Percentiles rank a stretch among this genome's conserved stretches.
Evolutionary conservation across 1,284 basidiomycete species (phyloP).

Genomic region (Ceratobasidium sp.): DNA sequence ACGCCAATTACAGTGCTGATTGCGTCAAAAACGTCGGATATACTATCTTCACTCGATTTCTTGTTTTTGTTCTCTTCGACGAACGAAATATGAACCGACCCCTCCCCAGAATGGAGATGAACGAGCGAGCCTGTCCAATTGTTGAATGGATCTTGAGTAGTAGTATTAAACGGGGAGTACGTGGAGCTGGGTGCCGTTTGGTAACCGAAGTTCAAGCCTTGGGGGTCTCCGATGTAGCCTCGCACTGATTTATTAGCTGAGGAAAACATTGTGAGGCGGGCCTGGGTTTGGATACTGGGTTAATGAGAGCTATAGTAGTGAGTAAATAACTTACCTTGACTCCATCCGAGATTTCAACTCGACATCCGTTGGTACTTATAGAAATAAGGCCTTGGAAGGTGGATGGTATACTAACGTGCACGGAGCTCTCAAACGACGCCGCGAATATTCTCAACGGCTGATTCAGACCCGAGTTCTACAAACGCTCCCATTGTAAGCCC

Average conservation of each 20-base stretch:
- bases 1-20: not conserved
- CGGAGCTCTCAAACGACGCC: slow-evolving; percentile 19
- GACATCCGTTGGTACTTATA: not conserved
- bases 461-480: not conserved
- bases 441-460: slow-evolving; percentile 27
- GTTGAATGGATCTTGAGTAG: not conserved
- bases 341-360: slow-evolving; percentile 7
- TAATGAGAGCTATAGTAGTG: not conserved
- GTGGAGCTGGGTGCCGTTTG: not conserved
- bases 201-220: slow-evolving; percentile 17
- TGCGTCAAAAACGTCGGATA: not conserved
- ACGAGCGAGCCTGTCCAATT: slow-evolving; percentile 17
- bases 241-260: not conserved
- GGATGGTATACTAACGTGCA: slow-evolving; percentile 5
- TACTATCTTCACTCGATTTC: not conserved
- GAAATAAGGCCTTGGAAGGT: slow-evolving; percentile 18
- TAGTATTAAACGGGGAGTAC: not conserved
- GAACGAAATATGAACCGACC: slow-evolving; percentile 5
- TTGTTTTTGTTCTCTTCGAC: slow-evolving; percentile 13
- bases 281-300: not conserved
- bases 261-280: slow-evolving; percentile 10
- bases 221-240: slow-evolving; percentile 19
- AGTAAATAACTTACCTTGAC: not conserved
- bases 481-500: not conserved
- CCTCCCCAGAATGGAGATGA: slow-evolving; percentile 6